Evolutionary conservation across 805 yeast genomes (phyloP).

Genomic region (Yamadazyma phyllophila): DNA sequence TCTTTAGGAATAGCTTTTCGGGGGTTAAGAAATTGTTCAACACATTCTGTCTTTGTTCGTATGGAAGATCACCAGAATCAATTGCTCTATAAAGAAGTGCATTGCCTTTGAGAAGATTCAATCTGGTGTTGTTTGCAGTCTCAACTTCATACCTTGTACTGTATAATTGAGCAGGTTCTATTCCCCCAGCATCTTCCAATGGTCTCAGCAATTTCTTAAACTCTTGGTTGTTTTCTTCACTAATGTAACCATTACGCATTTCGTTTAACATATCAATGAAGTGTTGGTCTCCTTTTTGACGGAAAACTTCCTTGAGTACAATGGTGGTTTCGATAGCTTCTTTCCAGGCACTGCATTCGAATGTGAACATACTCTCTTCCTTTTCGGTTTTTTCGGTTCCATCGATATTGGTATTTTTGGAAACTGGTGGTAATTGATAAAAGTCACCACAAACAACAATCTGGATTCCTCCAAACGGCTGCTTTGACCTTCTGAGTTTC

Average conservation of each 20-base stretch:
- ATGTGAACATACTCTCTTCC: slow-evolving; percentile 49
- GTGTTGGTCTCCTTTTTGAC: slow-evolving; percentile 71
- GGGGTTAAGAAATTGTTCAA: slow-evolving; percentile 65
- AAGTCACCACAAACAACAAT: slow-evolving; percentile 77
- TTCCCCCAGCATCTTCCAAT: slow-evolving; percentile 51
- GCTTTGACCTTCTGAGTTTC: slow-evolving; percentile 39
- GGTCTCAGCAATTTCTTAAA: slow-evolving; percentile 54
- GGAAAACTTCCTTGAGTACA: slow-evolving; percentile 61
- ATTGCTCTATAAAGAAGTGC: slow-evolving; percentile 43
- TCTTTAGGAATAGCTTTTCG: slow-evolving; percentile 51
- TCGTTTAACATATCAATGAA: slow-evolving; percentile 76
- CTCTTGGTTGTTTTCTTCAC: slow-evolving; percentile 44
- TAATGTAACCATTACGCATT: slow-evolving; percentile 62
- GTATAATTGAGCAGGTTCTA: slow-evolving; percentile 71
- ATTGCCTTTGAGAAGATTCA: slow-evolving; percentile 46
- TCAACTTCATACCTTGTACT: slow-evolving; percentile 75
- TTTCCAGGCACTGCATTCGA: slow-evolving; percentile 65
- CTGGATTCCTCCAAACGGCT: slow-evolving; percentile 82
- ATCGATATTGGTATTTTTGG: slow-evolving; percentile 28
- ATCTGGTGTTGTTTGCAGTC: slow-evolving; percentile 53
- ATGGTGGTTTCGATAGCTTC: slow-evolving; percentile 55
- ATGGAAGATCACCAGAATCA: slow-evolving; percentile 55
- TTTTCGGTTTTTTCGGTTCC: slow-evolving; percentile 21
- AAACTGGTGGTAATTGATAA: slow-evolving; percentile 77
- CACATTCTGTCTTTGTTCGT: slow-evolving; percentile 41